Evolutionary conservation across 2,329 filamentous ascomycete genomes (phyloP), one percentile per base, ranked within the genome.

Genomic region (Calonectria henricotiae): DNA sequence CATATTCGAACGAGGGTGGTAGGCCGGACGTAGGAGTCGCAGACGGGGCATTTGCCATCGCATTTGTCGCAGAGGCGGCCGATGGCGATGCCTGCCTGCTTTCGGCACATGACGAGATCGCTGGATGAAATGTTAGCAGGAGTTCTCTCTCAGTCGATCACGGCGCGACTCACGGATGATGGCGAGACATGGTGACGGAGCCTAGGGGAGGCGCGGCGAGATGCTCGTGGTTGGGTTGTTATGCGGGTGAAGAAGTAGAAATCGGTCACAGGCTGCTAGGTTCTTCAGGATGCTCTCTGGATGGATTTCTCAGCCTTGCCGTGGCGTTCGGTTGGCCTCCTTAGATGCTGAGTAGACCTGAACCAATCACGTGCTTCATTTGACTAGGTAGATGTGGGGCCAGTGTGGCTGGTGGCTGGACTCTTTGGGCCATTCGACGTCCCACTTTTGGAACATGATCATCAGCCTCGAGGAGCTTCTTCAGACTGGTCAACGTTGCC

Each of bases 61-160:
- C 96, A 99, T 86, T 99, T 99, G 87, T 99, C 96, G 89, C 96
- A 99, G 81, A 99, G 94, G 68, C 96, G 95, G 82, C 96, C 96
- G 89, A 99, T 98, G 79, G 95, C 94, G 82, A 98, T 98, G 85
- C 96, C 96, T 71, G 96, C 89, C 83, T 98, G 96, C 87, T 99
- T 99, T 87, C 96, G 95, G 90, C 96, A 99, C 96, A 98, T 98
- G 79, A 99, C 96, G 77, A 99, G 92, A 88, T 99, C 96, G 84
- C 92, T 94, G 80, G 32, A 55, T 54, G 27, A 15, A 35, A 46
- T 25, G 78, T 82, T 77, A 82, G 82, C 68, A 51, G 49, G 46
- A 20, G 35, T 49, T 61, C 27, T 30, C 37, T 35, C 27, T 23
- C 35, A 30, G 63, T 60, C 20, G 47, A 68, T 39, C 5, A 15